Evolutionary conservation across 106 monocot species (phyloP), one percentile per base, ranked within the genome.

Genomic region (Alisma plantagoaquatica): DNA sequence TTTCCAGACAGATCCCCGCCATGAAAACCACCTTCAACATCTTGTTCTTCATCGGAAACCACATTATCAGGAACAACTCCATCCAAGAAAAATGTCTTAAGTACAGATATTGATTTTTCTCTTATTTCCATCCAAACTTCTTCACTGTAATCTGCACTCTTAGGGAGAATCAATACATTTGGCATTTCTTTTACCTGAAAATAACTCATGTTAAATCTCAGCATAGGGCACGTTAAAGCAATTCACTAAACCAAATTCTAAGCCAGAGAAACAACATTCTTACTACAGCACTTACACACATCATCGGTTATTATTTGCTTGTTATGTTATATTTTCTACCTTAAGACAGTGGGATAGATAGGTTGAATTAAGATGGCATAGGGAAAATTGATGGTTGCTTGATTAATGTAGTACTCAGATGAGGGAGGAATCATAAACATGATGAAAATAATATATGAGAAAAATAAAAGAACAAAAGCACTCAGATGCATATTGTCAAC

Each of bases 81-180:
- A 63, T 98, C 90, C 59, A 77, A 31, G 46, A 98, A 78, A 70
- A 76, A 98, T 43, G 73, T 65, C 24, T 98, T 89, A 49, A 98
- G 38, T 51, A 90, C 66, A 12, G 84, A 57, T 23, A 90, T 72
- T 51, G 90, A 71, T 67, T 98, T 98, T 56, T 86, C 98, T 54
- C 98, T 70, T 60, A 98, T 86, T 59, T 90, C 98, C 81, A 98
- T 79, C 98, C 98, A 86, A 14, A 80, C 98, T 72, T 98, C 98
- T 77, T 90, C 98, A 77, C 98, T 98, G 33, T 98, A 98, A 23
- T 98, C 98, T 31, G 98, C 98, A 65, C 98, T 98, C 33, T 77
- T 43, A 32, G 90, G 98, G 44, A 98, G 90, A 68, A 98, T 86
- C 56, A 98, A 67, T 31, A 98, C 90, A 76, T 98, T 98, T 33